These are phyloP conservation scores for Polytolypa hystricis DNA, from an alignment of 2,329 filamentous ascomycete species.

Conservation along the genomic window DNA sequence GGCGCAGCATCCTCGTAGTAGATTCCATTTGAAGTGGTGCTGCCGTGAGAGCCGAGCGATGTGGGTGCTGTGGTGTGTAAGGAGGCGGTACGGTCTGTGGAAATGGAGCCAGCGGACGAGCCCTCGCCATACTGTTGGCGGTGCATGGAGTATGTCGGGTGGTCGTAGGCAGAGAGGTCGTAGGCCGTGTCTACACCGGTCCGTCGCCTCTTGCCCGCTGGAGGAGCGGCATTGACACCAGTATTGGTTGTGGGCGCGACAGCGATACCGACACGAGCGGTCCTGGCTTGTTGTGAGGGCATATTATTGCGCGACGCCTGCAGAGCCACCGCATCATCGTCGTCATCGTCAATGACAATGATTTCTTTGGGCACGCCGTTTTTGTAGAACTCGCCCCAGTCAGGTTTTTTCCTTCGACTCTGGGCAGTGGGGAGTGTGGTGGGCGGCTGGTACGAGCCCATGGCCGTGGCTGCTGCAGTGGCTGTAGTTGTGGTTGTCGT, in stretches of 20 bases:
- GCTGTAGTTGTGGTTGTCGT: slow-evolving; percentile 3
- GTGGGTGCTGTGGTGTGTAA: slow-evolving; percentile 82
- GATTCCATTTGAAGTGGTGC: slow-evolving; percentile 40
- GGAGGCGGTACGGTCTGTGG: slow-evolving; percentile 74
- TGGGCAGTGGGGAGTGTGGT: slow-evolving; percentile 12
- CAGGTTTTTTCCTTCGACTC: slow-evolving; percentile 35
- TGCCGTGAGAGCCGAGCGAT: slow-evolving; percentile 60
- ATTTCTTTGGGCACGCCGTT: slow-evolving; percentile 76
- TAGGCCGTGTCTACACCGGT: slow-evolving; percentile 51
- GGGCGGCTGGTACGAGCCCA: slow-evolving; percentile 2
- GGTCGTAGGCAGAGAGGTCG: slow-evolving; percentile 62
- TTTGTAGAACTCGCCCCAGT: slow-evolving; percentile 73
- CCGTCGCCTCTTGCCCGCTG: slow-evolving; percentile 60
- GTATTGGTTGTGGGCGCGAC: not conserved
- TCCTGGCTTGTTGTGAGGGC: slow-evolving; percentile 14
- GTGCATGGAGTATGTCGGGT: slow-evolving; percentile 60
- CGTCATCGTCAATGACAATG: slow-evolving; percentile 60
- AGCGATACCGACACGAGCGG: slow-evolving; percentile 13
- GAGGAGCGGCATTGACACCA: slow-evolving; percentile 26
- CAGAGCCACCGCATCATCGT: slow-evolving; percentile 35
- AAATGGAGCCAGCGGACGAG: slow-evolving; percentile 59
- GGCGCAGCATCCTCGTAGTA: slow-evolving; percentile 56
- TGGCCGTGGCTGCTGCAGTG: slow-evolving; percentile 4
- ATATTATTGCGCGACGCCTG: slow-evolving; percentile 16
- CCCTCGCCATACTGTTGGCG: slow-evolving; percentile 58